Percentiles rank a stretch among this genome's conserved stretches.
Conservation (phyloP, 2,329 filamentous ascomycete genomes). For the Penicillium sp. region DNA sequence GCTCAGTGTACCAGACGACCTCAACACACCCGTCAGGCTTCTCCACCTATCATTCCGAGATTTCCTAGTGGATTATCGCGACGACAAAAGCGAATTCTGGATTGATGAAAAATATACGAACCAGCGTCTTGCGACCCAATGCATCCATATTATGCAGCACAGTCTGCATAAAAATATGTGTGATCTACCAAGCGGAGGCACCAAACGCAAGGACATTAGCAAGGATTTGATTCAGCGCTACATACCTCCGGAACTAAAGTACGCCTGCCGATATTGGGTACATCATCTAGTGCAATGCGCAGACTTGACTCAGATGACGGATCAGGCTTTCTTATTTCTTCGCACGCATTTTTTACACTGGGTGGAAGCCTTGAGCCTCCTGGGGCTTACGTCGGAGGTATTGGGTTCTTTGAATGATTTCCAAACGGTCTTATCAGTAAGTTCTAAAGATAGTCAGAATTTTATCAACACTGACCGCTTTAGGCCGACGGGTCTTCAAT, state of each 20-base stretch:
- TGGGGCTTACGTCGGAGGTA: slow-evolving; percentile 19
- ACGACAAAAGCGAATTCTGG: background rate
- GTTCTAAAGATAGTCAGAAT: background rate
- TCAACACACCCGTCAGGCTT: background rate
- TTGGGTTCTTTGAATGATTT: slow-evolving; percentile 17
- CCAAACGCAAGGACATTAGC: background rate
- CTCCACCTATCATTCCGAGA: slow-evolving; percentile 8
- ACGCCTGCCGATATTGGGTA: slow-evolving; percentile 21
- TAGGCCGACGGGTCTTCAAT: slow-evolving; percentile 9
- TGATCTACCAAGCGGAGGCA: background rate
- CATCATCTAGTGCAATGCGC: slow-evolving; percentile 23
- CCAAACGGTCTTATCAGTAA: slow-evolving; percentile 12
- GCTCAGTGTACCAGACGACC: background rate
- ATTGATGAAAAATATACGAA: background rate
- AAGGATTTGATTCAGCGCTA: background rate
- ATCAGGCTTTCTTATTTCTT: slow-evolving; percentile 17
- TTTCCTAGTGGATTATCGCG: background rate
- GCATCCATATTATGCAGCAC: background rate
- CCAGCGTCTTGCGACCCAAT: background rate
- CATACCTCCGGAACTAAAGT: slow-evolving; percentile 3
- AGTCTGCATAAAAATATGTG: slow-evolving; percentile 4
- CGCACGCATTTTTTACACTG: slow-evolving; percentile 27
- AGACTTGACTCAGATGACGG: background rate
- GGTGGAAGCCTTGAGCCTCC: slow-evolving; percentile 26
- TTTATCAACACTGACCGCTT: background rate